These are phyloP conservation scores for Chlorella sorokiniana DNA, from an alignment of 139 green algal genomes.

Conservation along the genomic window DNA sequence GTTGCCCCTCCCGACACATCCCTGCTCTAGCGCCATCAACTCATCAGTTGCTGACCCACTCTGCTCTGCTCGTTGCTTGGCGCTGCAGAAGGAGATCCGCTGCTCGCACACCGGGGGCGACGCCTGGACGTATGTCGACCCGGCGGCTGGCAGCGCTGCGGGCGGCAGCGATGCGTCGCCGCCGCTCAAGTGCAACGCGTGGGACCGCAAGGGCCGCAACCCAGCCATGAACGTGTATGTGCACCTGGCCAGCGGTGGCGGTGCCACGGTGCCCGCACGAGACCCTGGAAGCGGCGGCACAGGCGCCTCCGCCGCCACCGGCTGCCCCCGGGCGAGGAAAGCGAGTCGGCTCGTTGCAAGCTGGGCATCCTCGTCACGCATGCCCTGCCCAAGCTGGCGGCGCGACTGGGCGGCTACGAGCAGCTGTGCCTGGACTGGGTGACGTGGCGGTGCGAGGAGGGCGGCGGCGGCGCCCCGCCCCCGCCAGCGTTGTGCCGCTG, in stretches of 20 bases:
- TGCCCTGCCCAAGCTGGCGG: neutral
- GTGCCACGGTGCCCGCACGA: neutral
- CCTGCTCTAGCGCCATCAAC: neutral
- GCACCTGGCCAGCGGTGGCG: neutral
- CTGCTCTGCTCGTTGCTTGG: neutral
- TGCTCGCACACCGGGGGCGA: slow-evolving; percentile 10
- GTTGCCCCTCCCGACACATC: neutral
- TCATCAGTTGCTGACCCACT: neutral
- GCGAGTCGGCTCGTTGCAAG: slow-evolving; percentile 15
- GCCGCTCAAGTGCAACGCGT: slow-evolving; percentile 11
- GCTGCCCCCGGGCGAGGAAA: neutral
- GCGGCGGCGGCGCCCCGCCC: neutral
- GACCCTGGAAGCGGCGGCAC: neutral
- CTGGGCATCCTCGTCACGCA: slow-evolving; percentile 17
- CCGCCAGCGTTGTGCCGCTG: neutral
- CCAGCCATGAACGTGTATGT: slow-evolving; percentile 23
- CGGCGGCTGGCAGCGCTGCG: neutral
- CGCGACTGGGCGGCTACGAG: slow-evolving; percentile 4
- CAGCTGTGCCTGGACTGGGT: slow-evolving; percentile 19
- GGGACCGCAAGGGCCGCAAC: slow-evolving; percentile 21
- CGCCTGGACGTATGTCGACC: neutral
- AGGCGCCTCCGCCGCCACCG: neutral
- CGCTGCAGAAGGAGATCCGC: neutral
- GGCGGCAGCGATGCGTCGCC: neutral
- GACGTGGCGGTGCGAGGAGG: neutral